phyloP scores from a whole-genome alignment of 75 land plant genomes.

The Sequoia sempervirens region DNA sequence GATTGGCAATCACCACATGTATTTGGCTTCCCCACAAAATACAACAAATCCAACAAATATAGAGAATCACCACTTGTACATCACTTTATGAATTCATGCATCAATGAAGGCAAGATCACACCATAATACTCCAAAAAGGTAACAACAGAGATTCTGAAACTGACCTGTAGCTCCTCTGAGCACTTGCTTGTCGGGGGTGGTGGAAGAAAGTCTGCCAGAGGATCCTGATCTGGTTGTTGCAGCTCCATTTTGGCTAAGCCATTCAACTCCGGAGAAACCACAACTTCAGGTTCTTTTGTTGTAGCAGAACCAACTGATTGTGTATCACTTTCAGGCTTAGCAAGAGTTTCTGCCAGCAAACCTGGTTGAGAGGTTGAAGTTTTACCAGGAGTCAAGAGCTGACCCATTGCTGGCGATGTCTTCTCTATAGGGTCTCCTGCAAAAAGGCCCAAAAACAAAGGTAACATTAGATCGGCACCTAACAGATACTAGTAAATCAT shows the following conservation, averaged over 20 bases:
- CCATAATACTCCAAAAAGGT: neutral
- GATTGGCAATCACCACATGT: neutral
- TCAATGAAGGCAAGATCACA: neutral
- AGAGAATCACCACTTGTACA: too few species aligned
- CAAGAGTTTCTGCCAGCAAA: constrained; percentile 21
- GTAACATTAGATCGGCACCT: neutral
- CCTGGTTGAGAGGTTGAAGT: constrained; percentile 12
- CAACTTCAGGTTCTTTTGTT: constrained; percentile 20
- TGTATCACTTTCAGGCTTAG: constrained; percentile 18
- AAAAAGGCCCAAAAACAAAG: neutral
- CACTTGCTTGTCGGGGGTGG: constrained; percentile 65
- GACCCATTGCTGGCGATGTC: constrained; percentile 21
- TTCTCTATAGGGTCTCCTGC: constrained; percentile 22
- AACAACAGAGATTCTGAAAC: constrained; percentile 1
- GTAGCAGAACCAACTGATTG: constrained; percentile 11
- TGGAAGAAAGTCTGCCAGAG: constrained; percentile 60
- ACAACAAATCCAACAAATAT: neutral
- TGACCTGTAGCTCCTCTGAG: constrained; percentile 70
- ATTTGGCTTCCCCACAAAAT: neutral
- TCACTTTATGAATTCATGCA: neutral
- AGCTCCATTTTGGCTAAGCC: neutral
- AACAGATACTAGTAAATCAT: neutral
- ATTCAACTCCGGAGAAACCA: constrained; percentile 12
- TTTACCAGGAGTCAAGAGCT: constrained; percentile 22
- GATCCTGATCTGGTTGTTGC: constrained; percentile 32